Evolutionary conservation across 106 monocot species (phyloP), one percentile per base, ranked within the genome.

Genomic region (Allium cepa): DNA sequence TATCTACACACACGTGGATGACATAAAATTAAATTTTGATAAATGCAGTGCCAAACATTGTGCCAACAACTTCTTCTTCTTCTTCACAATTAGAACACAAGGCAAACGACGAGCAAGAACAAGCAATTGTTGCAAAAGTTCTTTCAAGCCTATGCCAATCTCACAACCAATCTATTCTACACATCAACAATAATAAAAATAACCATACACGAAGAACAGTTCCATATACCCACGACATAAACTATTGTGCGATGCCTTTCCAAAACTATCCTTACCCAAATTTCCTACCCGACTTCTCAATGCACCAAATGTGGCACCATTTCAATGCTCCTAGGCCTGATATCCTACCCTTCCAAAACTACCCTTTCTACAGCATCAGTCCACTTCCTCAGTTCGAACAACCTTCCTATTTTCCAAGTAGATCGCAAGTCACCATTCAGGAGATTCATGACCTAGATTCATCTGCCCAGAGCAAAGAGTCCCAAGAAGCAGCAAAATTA

Each of bases 241-340:
- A 28, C 27, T 80, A 77, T 53, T 80, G 74, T 46, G n/a, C 62
- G 0, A 46, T 46, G 26, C 81, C 77, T 60, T 75, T 49, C 13
- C 77, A 73, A 1, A 67, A 26, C 53, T 77, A 71, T 72, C 8
- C 59, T 17, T 75, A 74, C 22, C 67, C 80, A 2, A 77, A 59
- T 60, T 56, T 84, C 47, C 50, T 57, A 10, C 63, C 77, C 11
- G 84, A 80, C 55, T 16, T 17, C 53, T 62, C 68, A 61, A 73
- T 66, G 51, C 76, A 81, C 75, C 75, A 78, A 8, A 73, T 81
- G 67, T 78, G 77, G 85, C 80, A 78, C 17, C 80, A 78, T 9
- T 49, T 50, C 60, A 13, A 62, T 26, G 52, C 73, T 61, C 8
- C 76, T 13, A 18, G 64, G 14, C 69, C 67, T 60, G 14, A 9